A percentile compares a stretch with the other conserved stretches of the same genome.
Conservation (phyloP, 352 stramenopile species). For the Globisporangium alternatum region DNA sequence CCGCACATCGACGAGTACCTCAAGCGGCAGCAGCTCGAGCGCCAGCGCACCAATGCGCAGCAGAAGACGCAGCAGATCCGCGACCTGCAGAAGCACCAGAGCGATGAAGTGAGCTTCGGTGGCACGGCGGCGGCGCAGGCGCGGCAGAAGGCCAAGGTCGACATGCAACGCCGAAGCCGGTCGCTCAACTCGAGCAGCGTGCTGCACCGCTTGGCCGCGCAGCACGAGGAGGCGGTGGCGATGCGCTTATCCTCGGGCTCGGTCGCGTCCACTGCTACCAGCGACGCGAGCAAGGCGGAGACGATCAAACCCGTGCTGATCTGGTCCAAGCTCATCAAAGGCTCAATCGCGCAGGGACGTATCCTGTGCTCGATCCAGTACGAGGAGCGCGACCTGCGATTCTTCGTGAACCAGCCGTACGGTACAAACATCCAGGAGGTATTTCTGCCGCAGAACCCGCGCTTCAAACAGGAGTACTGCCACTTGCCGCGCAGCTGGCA, state of each 20-base stretch:
- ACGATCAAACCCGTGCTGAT: conserved; percentile 60
- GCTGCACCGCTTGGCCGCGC: not conserved
- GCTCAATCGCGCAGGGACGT: conserved; percentile 46
- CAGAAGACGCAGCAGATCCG: conserved; percentile 26
- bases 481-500: conserved; percentile 82
- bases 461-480: conserved; percentile 73
- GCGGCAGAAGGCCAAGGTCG: conserved; percentile 9
- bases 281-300: conserved; percentile 16
- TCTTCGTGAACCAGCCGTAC: conserved; percentile 65
- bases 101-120: conserved; percentile 9
- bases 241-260: conserved; percentile 18
- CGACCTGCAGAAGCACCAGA: conserved; percentile 20
- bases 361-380: conserved; percentile 75
- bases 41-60: conserved; percentile 27
- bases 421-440: conserved; percentile 76
- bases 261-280: conserved; percentile 17
- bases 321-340: conserved; percentile 73
- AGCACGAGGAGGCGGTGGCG: conserved; percentile 12
- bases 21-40: conserved; percentile 25
- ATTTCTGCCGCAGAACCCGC: conserved; percentile 75
- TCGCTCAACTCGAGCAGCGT: conserved; percentile 38
- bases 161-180: conserved; percentile 30
- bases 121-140: not conserved
- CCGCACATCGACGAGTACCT: conserved; percentile 43
- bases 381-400: conserved; percentile 64